Evolutionary conservation across 139 green algal genomes (phyloP).

Genomic region (Chlorella ohadii): DNA sequence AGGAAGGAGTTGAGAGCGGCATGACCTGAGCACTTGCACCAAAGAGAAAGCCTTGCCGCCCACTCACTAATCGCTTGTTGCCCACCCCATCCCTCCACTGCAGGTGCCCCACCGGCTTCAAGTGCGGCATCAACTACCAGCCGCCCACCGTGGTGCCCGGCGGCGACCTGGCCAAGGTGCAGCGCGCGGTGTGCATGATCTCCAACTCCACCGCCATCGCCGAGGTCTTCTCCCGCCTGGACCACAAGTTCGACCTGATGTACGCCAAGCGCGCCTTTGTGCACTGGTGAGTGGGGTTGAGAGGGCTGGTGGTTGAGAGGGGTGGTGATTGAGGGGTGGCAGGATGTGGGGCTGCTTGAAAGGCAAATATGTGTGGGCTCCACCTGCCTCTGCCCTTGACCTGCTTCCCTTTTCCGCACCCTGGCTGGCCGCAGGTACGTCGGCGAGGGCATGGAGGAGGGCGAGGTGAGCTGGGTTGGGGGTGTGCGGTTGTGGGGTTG

Average conservation of each 20-base stretch:
- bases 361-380: neutral
- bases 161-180: conserved; percentile 98
- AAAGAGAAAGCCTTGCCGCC: no score
- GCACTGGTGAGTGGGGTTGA: conserved; percentile 94
- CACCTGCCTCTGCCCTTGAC: neutral
- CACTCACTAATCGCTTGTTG: no score
- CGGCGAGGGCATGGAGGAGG: conserved; percentile 44
- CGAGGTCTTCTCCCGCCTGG: conserved; percentile 97
- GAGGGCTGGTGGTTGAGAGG: conserved; percentile 95
- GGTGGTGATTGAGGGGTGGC: conserved; percentile 27
- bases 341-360: neutral
- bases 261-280: conserved; percentile 99
- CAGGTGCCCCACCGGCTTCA: conserved; percentile 98
- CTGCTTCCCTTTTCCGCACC: no score
- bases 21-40: no score
- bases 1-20: no score
- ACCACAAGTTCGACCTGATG: conserved; percentile 99
- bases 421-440: conserved; percentile 17
- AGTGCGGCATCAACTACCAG: conserved; percentile 99
- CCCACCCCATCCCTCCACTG: neutral
- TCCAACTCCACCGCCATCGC: conserved; percentile 99
- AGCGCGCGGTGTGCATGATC: conserved; percentile 99
- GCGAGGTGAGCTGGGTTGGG: conserved; percentile 49
- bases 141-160: conserved; percentile 97
- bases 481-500: no score